Evolutionary conservation across 2,329 filamentous ascomycete genomes (phyloP), one percentile per base, ranked within the genome.

Genomic region (Aspergillus costaricaensis): DNA sequence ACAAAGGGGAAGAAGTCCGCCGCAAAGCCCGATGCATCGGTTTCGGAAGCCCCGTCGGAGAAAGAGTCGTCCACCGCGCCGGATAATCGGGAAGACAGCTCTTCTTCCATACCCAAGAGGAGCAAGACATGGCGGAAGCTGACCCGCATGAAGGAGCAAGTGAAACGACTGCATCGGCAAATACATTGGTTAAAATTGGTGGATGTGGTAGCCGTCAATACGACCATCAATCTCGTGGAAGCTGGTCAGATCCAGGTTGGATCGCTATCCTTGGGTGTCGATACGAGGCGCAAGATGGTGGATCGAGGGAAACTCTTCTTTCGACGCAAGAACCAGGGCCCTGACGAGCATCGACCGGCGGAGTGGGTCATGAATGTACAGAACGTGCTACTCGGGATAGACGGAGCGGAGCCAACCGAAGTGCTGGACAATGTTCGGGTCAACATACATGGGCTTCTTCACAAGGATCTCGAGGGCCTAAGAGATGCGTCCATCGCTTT

Each of bases 361-460:
- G 96, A 99, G 80, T 99, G 96, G 94, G 94, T 96, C 65, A 84
- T 96, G 69, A 90, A 90, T 7, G 77, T 94, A 55, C 87, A 91
- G 62, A 97, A 93, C 75, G 85, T 98, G 50, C 82, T 98, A 6
- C 96, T 99, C 70, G 96, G 91, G 0, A 87, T 92, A 1, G 88
- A 96, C 59, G 92, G 92, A 36, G 85, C 85, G 57, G 92, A 98
- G 60, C 89, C 92, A 1, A 87, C 91, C 59, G 94, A 99, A 75
- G 80, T 99, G 2, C 79, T 99, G 66, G 96, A 99, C 74, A 90
- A 92, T 70, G 87, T 91, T 61, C 90, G 91, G 3, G 80, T 98
- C 61, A 98, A 96, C 69, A 85, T 99, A 50, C 93, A 99, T 75
- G 95, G 96, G 5, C 88, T 96, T 62, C 81, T 99, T 27, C 92